Percentiles rank a stretch among this genome's conserved stretches.
Conservation (phyloP, 495 filamentous ascomycete genomes). For the Tuber melanosporum region DNA sequence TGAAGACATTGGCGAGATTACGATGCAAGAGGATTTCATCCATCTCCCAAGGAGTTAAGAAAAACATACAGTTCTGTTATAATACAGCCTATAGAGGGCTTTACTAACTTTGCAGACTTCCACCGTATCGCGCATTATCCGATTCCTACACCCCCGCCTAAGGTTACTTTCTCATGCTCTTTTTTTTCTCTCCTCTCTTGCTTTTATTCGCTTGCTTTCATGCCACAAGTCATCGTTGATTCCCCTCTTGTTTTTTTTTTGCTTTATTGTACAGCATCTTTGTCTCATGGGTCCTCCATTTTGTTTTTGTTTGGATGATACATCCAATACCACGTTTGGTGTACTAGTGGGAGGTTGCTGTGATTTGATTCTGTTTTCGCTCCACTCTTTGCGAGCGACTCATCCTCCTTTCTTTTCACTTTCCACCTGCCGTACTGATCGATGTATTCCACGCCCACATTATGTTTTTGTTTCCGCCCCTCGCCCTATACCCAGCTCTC, state of each 20-base stretch:
- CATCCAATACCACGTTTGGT: background rate
- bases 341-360: background rate
- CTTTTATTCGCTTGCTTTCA: background rate
- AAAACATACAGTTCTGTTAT: conserved; percentile 35
- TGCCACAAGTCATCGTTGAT: background rate
- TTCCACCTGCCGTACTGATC: background rate
- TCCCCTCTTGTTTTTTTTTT: background rate
- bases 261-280: conserved; percentile 5
- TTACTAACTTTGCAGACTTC: conserved; percentile 2
- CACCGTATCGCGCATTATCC: background rate
- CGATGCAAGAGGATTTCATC: conserved; percentile 65
- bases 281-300: background rate
- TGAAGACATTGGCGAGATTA: conserved; percentile 46
- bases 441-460: background rate
- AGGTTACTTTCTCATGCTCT: background rate
- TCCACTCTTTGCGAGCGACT: background rate
- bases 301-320: background rate
- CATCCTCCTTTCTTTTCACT: background rate
- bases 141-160: background rate
- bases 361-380: conserved; percentile 1
- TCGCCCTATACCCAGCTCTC: background rate
- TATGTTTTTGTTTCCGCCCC: background rate
- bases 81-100: background rate
- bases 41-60: conserved; percentile 42
- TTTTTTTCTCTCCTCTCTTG: background rate